These are phyloP conservation scores for Yamadazyma sp. DNA, from an alignment of 1,139 yeast species.

Conservation along the genomic window DNA sequence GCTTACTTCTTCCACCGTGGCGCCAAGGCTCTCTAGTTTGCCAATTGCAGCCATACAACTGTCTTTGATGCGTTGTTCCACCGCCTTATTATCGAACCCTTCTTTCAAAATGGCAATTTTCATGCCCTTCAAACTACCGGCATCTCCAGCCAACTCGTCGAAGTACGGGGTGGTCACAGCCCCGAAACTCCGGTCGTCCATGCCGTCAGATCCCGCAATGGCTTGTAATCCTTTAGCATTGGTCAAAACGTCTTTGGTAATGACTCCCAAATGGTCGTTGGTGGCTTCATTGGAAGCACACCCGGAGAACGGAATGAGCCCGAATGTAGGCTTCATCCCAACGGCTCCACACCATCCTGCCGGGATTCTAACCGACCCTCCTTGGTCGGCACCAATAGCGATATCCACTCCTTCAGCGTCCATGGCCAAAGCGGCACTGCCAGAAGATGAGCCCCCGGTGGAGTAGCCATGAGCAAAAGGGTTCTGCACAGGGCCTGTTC, in stretches of 20 bases:
- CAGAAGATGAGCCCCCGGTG: constrained; percentile 17
- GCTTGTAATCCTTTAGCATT: constrained; percentile 28
- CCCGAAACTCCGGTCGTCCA: constrained; percentile 26
- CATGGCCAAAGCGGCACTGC: constrained; percentile 16
- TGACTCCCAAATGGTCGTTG: constrained; percentile 17
- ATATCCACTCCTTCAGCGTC: constrained; percentile 14
- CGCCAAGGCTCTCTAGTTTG: constrained; percentile 45
- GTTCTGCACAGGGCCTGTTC: constrained; percentile 22
- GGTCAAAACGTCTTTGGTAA: constrained; percentile 25
- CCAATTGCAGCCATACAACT: constrained; percentile 33
- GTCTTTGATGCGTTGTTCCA: constrained; percentile 24
- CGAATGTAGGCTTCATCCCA: constrained; percentile 16
- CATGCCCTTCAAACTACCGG: constrained; percentile 45
- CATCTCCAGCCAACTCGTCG: constrained; percentile 39
- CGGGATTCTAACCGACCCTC: constrained; percentile 16
- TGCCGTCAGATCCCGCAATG: constrained; percentile 33
- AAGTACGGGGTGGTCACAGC: constrained; percentile 21
- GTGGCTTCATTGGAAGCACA: constrained; percentile 16
- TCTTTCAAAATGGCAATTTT: constrained; percentile 34
- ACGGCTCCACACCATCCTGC: constrained; percentile 16
- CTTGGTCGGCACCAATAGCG: constrained; percentile 18
- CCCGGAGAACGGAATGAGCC: constrained; percentile 17
- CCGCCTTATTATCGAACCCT: constrained; percentile 29
- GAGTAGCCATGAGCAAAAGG: constrained; percentile 16
- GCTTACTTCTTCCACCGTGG: constrained; percentile 35